These are phyloP conservation scores for Candida silvicultrix DNA, from an alignment of 805 yeast species.

Conservation along the genomic window DNA sequence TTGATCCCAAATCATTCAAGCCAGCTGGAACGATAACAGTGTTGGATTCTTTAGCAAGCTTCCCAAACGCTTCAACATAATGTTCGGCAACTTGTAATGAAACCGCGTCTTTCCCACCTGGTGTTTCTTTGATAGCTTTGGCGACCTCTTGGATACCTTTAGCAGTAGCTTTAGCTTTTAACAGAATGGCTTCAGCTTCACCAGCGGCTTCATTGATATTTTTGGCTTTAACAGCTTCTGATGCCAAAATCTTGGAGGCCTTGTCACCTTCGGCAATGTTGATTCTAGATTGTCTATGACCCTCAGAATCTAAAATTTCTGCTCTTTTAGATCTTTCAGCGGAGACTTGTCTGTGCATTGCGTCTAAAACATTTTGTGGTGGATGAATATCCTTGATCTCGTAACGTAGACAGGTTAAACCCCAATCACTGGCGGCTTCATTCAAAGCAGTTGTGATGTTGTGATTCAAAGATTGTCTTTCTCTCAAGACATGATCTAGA, in stretches of 20 bases:
- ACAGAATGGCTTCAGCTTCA: conserved; percentile 62
- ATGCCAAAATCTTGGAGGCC: conserved; percentile 61
- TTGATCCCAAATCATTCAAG: conserved; percentile 64
- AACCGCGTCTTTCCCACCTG: conserved; percentile 73
- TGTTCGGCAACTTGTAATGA: conserved; percentile 76
- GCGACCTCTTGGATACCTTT: conserved; percentile 62
- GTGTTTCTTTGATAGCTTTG: conserved; percentile 56
- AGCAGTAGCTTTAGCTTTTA: conserved; percentile 69
- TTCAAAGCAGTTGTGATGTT: conserved; percentile 76
- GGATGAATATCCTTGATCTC: conserved; percentile 88
- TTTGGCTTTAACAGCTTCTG: conserved; percentile 62
- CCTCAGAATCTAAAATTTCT: conserved; percentile 82
- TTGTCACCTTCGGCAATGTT: conserved; percentile 83
- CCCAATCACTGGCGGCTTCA: conserved; percentile 85
- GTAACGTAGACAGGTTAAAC: conserved; percentile 74
- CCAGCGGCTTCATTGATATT: conserved; percentile 66
- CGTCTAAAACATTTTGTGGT: conserved; percentile 76
- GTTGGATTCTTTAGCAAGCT: conserved; percentile 76
- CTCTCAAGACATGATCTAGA: conserved; percentile 70
- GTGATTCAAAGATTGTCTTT: conserved; percentile 63
- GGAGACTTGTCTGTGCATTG: conserved; percentile 87
- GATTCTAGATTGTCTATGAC: conserved; percentile 70
- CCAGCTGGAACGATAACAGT: conserved; percentile 75
- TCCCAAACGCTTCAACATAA: conserved; percentile 75
- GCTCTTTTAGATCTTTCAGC: conserved; percentile 87